Base-by-base conservation (phyloP, 2,329 filamentous ascomycete genomes). In the Atkinsonella hypoxylon region DNA sequence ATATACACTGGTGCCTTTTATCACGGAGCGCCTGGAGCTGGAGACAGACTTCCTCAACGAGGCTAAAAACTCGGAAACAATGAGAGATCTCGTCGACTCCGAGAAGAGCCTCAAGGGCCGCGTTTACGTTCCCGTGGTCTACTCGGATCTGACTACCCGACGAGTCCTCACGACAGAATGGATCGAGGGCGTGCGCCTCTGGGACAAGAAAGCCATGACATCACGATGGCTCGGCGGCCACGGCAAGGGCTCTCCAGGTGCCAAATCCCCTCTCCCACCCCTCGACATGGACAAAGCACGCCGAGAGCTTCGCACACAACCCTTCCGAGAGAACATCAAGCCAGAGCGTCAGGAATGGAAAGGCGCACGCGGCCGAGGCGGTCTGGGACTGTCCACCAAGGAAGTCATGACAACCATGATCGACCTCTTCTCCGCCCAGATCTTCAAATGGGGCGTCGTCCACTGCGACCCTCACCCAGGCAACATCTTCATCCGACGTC, bases 391-490 rank as follows among this genome's bases (percentile, higher is more conserved):
- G 3, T 82, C 81, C 8, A 74, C 89, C 31, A 87, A 86, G 61
- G 85, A 91, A 53, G 89, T 96, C 53, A 97, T 97, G 93, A 86
- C 85, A 6, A 96, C 89, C 32, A 96, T 97, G 82, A 81, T 96
- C 47, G 91, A 96, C 64, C 77, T 97, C 34, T 98, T 97, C 72
- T 87, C 85, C n/a, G 90, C 89, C 2, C 91, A 97, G 64, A 97
- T 97, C 77, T 98, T 96, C 73, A 84, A 95, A 56, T 97, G 89
- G 87, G 93, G 93, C 12, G 79, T 87, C 42, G 87, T 97, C 0
- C 91, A 98, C 71, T 96, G 91, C 69, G 93, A 98, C 65, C 93
- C 93, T 10, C 93, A 98, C 63, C 93, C 93, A 1, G 91, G 91
- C 30, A 98, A 98, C 69, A 93, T 97, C 65, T 95, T 98, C 70